Evolutionary conservation across 148 eudicot species (phyloP), one percentile per base, ranked within the genome.

Genomic region (Silene conica): DNA sequence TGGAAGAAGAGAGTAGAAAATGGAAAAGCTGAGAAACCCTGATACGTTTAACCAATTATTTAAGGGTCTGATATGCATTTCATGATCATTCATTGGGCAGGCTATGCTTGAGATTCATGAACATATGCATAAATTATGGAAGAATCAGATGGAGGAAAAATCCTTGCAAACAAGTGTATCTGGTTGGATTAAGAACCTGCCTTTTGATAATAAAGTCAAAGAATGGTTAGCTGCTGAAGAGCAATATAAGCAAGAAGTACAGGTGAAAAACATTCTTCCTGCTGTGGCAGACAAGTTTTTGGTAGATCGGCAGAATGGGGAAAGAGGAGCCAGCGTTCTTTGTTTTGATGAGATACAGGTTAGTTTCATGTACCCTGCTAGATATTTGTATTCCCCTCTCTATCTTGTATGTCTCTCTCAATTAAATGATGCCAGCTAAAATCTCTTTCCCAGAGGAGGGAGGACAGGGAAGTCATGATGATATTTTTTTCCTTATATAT

Each of bases 341-440:
- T 95, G 98, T 86, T 95, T 95, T 80, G 98, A 95, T 80, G 98
- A 95, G 80, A 92, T 95, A 74, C 98, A 95, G 94, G 98, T 89
- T 67, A 69, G 76, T 22, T 67, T 71, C 15, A n/a, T 23, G 59
- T 48, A 66, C 48, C 34, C 14, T 25, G 22, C 59, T 26, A 50
- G 72, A 69, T 22, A 48, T 25, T 15, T 16, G 26, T 12, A 16
- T 8, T 8, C 60, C 57, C 14, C 6, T 48, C 69, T 66, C 9
- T 38, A 8, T 66, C 52, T 16, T 66, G 21, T 64, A 9, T 38
- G 43, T 38, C 43, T 38, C 43, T 38, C 9, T 38, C 43, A 38
- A 38, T 38, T 38, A 38, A 38, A 38, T 38, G 0, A 38, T 38
- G 43, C 34, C 34, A 31, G 34, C 34, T 31, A 31, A 31, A 31